These are phyloP conservation scores for Elsinoe ampelina DNA, from an alignment of 2,329 filamentous ascomycete genomes.

Conservation along the genomic window DNA sequence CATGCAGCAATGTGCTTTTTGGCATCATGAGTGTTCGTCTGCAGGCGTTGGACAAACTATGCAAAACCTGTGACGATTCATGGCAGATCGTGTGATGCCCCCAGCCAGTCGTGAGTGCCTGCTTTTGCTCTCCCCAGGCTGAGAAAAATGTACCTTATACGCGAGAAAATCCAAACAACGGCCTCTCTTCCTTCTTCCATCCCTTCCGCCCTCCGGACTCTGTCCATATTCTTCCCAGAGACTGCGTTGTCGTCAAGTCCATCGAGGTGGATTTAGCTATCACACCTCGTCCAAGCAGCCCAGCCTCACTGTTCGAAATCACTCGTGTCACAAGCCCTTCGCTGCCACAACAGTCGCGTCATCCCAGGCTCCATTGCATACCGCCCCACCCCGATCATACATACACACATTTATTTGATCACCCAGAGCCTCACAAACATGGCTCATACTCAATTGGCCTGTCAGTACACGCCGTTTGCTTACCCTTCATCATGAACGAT, in stretches of 20 bases:
- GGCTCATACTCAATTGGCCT: slow-evolving; percentile 90
- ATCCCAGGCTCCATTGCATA: background rate
- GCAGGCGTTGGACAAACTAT: background rate
- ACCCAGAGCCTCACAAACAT: slow-evolving; percentile 78
- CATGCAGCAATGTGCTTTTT: background rate
- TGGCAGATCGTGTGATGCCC: background rate
- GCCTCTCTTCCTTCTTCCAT: background rate
- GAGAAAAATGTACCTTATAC: slow-evolving; percentile 12
- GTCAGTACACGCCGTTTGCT: slow-evolving; percentile 34
- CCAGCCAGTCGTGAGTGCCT: background rate
- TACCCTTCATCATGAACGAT: background rate
- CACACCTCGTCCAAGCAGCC: slow-evolving; percentile 24
- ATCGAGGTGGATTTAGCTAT: slow-evolving; percentile 29
- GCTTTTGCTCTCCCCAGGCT: slow-evolving; percentile 1
- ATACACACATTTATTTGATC: background rate
- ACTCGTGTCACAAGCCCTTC: slow-evolving; percentile 1
- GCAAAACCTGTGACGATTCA: slow-evolving; percentile 1
- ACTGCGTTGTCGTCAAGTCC: slow-evolving; percentile 16
- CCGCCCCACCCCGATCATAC: background rate
- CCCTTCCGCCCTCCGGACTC: slow-evolving; percentile 5
- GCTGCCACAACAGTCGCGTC: slow-evolving; percentile 8
- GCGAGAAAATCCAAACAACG: slow-evolving; percentile 7
- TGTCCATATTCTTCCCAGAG: slow-evolving; percentile 9
- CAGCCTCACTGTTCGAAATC: slow-evolving; percentile 8
- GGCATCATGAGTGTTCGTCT: background rate